Evolutionary conservation across 176 grass and related monocot genomes (phyloP), one percentile per base, ranked within the genome.

Genomic region (Sorghum bicolor): DNA sequence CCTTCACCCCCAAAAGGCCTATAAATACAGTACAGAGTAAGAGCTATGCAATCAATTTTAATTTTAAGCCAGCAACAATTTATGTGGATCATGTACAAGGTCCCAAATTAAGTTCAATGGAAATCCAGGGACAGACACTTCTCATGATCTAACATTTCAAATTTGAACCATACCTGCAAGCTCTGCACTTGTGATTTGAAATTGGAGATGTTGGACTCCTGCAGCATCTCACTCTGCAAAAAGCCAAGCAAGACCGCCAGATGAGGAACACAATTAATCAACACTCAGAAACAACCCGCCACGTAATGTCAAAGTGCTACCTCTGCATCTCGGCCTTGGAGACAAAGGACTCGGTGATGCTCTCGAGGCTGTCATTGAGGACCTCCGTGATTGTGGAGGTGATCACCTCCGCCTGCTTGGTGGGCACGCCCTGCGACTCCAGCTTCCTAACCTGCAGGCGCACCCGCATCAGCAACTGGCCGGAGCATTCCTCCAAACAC

Each of bases 321-420:
- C 91, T 88, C 86, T 95, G 87, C 96, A 95, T 95, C 83, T 95
- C 87, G 20, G 84, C 85, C 77, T 93, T 98, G 7, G 93, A 88
- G 83, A 95, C 91, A 34, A 98, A 98, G 24, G 89, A 95, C 64
- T 90, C 88, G 22, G 91, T 86, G 82, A 98, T 90, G 80, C 90
- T 98, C 77, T 98, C 89, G 72, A 98, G 88, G 84, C 93, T 98
- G 79, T 98, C 93, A 71, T 92, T 98, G 85, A 98, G 90, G 66
- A 98, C 93, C 83, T 98, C 93, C 4, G 91, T 98, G 77, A 98
- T 98, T 5, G 96, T 87, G 10, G 89, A 93, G 9, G 96, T 95
- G 79, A 98, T 92, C 12, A 87, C 91, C 91, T 98, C 93, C 4
- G 91, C 96, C 75, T 98, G 96, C 82, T 98, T 98, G 37, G 96